Base-by-base conservation (phyloP, 2,329 filamentous ascomycete genomes). In the Fusarium foetens region DNA sequence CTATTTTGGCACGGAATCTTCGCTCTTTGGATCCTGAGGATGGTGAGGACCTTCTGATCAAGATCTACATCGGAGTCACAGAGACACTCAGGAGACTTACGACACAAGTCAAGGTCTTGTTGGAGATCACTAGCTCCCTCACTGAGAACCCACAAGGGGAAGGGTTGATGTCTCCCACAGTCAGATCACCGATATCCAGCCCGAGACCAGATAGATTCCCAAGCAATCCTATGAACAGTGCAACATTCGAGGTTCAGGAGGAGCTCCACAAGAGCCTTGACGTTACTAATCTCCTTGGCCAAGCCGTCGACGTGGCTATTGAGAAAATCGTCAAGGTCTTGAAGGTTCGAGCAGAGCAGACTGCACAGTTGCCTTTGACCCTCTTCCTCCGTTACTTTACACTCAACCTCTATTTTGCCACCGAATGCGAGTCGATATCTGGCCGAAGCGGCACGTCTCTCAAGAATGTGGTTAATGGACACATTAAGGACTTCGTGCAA, bases 31-130 rank as follows among this genome's bases (percentile, higher is more conserved):
- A 97, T 59, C 86, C 93, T 3, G 90, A 92, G 63, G 94, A 97
- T 81, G 94, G 94, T 1, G 95, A 98, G 81, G 89, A 91, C 11
- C 88, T 98, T 75, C 87, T 98, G 19, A 86, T 90, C 35, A 93
- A 90, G 63, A 92, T 97, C 21, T 99, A 98, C 78, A 92, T 94
- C 23, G 91, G 93, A 38, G 92, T 98, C 13, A 92, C 95, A 8
- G 96, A 99, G 83, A 93, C 93, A 7, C 81, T 99, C 52, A 88
- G 96, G 63, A 89, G 96, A 76, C 84, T 98, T 12, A 94, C 94
- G 23, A 95, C 94, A 1, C 95, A 98, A 79, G 93, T 96, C 61
- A 99, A 99, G 80, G 91, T 98, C 14, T 83, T 99, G n/a, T 86
- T 99, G 14, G 96, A 99, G 80, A 93, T 97, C 25, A 96, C 95